A percentile compares a stretch with the other conserved stretches of the same genome.
phyloP scores from a whole-genome alignment of 768 basidiomycete genomes.

The Lentinus brumalis region DNA sequence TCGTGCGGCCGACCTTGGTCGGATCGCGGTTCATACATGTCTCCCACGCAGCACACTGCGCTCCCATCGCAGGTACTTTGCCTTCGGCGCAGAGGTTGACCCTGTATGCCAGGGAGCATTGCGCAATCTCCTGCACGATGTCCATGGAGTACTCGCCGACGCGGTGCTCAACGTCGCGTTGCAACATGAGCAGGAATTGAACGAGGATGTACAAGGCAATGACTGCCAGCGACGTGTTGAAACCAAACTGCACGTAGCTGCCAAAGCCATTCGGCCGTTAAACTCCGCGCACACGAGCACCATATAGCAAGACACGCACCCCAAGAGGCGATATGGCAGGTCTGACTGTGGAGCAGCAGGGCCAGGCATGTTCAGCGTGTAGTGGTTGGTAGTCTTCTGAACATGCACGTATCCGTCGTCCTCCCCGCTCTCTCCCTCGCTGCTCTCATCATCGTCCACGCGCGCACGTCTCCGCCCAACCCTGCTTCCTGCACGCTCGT shows the following conservation, averaged over 20 bases:
- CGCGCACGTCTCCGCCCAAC: constrained; percentile 8
- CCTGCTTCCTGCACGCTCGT: constrained; percentile 38
- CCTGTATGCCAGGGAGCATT: constrained; percentile 80
- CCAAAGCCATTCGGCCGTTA: constrained; percentile 36
- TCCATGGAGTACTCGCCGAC: constrained; percentile 90
- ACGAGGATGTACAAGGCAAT: constrained; percentile 84
- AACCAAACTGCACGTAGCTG: constrained; percentile 88
- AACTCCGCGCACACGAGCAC: constrained; percentile 1
- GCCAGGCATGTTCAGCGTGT: constrained; percentile 79
- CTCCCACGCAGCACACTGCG: constrained; percentile 88
- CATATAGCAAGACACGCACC: constrained; percentile 47
- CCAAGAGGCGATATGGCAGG: constrained; percentile 79
- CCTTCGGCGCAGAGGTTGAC: constrained; percentile 78
- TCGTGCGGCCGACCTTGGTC: constrained; percentile 82
- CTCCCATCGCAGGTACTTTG: constrained; percentile 85
- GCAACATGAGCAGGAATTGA: constrained; percentile 87
- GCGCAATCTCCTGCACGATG: constrained; percentile 88
- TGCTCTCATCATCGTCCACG: constrained; percentile 28
- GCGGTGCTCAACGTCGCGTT: constrained; percentile 85
- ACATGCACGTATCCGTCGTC: constrained; percentile 44
- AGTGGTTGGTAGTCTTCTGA: constrained; percentile 72
- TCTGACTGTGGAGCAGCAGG: constrained; percentile 59
- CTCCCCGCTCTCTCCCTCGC: constrained; percentile 45
- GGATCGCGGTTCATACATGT: constrained; percentile 96
- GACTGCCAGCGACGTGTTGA: constrained; percentile 83